Evolutionary conservation across 345 rosid species (phyloP).

Genomic region (Hypericum perforatum): DNA sequence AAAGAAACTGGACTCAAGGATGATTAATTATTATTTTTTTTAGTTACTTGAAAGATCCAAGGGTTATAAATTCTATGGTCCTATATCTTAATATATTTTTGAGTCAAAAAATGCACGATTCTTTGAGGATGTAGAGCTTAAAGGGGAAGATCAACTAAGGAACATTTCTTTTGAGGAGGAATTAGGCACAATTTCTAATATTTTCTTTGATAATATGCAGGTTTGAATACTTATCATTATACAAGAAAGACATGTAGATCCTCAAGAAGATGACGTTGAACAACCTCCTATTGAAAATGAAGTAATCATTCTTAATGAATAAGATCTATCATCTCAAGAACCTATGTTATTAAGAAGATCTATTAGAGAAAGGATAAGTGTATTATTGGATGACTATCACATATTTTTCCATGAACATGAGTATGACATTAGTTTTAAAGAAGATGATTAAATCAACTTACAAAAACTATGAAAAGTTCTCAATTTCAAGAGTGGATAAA

Average conservation of each 20-base stretch:
- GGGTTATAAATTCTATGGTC: conserved; percentile 2
- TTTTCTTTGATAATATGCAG: not conserved
- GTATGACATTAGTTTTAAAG: not conserved
- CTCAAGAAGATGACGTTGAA: too few relatives aligned
- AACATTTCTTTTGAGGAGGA: not conserved
- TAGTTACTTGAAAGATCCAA: not conserved
- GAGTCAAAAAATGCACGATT: not conserved
- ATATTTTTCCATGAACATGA: not conserved
- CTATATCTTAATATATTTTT: not conserved
- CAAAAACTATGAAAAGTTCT: not conserved
- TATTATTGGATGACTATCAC: not conserved
- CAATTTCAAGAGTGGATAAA: not conserved
- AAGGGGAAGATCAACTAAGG: too few relatives aligned
- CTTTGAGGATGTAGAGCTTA: conserved; percentile 1
- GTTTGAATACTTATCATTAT: not conserved
- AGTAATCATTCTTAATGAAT: too few relatives aligned
- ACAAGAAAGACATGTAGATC: not conserved
- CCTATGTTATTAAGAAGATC: too few relatives aligned
- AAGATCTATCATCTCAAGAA: too few relatives aligned
- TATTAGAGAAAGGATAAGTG: not conserved
- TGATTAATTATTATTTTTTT: too few relatives aligned
- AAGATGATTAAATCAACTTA: conserved; percentile 1
- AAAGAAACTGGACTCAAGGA: conserved; percentile 1
- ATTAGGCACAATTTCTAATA: not conserved
- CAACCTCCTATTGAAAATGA: too few relatives aligned